phyloP scores from a whole-genome alignment of 1,284 basidiomycete species.

The Ganoderma resinaceum region DNA sequence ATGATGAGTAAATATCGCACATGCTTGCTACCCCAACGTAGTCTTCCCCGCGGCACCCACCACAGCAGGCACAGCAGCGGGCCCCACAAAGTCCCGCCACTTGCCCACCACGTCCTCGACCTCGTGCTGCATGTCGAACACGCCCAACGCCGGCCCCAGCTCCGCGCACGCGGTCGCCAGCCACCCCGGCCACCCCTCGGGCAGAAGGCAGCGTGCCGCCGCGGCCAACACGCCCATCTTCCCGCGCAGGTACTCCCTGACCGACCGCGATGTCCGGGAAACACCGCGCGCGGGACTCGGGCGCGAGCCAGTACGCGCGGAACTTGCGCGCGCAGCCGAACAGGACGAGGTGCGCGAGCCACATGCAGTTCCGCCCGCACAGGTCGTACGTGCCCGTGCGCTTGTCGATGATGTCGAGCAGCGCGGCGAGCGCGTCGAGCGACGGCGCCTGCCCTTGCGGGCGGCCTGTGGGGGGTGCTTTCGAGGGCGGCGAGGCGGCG shows the following conservation, averaged over 20 bases:
- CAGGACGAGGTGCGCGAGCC: constrained; percentile 14
- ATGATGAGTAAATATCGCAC: no score
- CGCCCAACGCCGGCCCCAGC: neutral
- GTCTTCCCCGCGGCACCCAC: neutral
- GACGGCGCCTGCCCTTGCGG: constrained; percentile 7
- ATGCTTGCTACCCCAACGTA: no score
- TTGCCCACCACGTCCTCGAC: neutral
- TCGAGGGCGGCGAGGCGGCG: neutral
- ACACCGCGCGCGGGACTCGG: neutral
- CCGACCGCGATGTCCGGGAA: constrained; percentile 1
- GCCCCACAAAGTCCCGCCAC: neutral
- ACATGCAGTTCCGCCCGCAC: constrained; percentile 14
- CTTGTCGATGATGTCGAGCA: constrained; percentile 7
- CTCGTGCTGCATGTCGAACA: neutral
- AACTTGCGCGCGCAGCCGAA: constrained; percentile 13
- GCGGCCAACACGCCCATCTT: neutral
- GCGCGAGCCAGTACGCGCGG: constrained; percentile 8
- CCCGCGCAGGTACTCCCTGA: constrained; percentile 9
- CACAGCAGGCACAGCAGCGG: neutral
- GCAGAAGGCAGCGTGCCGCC: neutral
- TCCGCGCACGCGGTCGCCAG: neutral
- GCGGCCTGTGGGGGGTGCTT: neutral
- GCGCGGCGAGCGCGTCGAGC: constrained; percentile 15
- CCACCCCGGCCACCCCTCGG: neutral
- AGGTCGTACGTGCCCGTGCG: neutral